Evolutionary conservation across 805 yeast genomes (phyloP), one percentile per base, ranked within the genome.

Genomic region (Groenewaldozyma tartarivorans): DNA sequence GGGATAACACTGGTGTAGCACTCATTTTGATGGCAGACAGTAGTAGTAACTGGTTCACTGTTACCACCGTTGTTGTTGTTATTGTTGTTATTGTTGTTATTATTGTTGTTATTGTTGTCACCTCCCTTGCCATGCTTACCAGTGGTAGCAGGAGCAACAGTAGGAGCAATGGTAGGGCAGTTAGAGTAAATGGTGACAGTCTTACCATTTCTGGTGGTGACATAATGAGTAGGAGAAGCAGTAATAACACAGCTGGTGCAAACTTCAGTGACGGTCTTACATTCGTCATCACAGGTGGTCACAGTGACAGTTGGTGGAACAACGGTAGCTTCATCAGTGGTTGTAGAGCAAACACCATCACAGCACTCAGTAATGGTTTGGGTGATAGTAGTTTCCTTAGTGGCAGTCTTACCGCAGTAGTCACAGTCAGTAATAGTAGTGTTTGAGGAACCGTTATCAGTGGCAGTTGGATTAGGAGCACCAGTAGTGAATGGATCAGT

Each of bases 131-230:
- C 29, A 13, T 7, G 29, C 29, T 24, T 24, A 13, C 13, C 29
- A 24, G 29, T 24, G 13, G 29, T 7, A 35, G 38, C 20, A 9
- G 29, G 22, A 31, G 38, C 29, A 16, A 44, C 42, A 30, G 41
- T 47, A 16, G 30, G 39, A 30, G 38, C 35, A 26, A 33, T 32
- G 9, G 46, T 36, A 15, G 39, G 30, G 35, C 49, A 47, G 9
- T 45, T 44, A 27, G 51, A 47, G 36, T 27, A 20, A 29, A 47
- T 41, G 20, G 51, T 47, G 40, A 45, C 43, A 35, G 47, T 44
- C 16, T 30, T 30, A 20, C 36, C 38, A 3, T 40, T 38, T 19
- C n/a, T 22, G 24, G 36, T 24, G 17, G 46, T 36, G 32, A 47
- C 42, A 33, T 35, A 42, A 7, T 48, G 45, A 11, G 49, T 40